Percentiles rank a stretch among this genome's conserved stretches.
These are phyloP conservation scores for Xylariales sp. DNA, from an alignment of 2,329 filamentous ascomycete species.

Conservation along the genomic window DNA sequence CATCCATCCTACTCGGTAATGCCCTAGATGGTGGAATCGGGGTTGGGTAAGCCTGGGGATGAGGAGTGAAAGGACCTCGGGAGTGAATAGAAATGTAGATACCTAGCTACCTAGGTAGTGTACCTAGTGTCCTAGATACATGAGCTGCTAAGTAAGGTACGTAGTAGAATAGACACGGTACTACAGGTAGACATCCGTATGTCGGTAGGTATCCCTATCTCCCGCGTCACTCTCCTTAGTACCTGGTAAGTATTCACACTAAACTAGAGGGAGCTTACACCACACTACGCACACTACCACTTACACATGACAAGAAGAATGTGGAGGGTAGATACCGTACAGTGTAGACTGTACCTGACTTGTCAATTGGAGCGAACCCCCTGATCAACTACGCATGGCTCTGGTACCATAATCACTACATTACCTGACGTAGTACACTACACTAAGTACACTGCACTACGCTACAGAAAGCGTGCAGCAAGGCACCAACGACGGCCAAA, in stretches of 20 bases:
- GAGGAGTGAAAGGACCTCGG: slow-evolving; percentile 1
- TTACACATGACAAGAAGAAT: not conserved
- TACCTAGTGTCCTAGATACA: no score
- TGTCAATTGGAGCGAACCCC: slow-evolving; percentile 21
- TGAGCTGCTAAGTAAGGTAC: not conserved
- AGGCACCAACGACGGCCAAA: slow-evolving; percentile 14
- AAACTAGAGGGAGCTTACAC: not conserved
- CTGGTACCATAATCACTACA: slow-evolving; percentile 19
- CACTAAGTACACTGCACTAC: no score
- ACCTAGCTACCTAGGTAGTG: no score
- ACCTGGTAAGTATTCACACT: no score
- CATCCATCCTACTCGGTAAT: not conserved
- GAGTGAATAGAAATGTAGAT: no score
- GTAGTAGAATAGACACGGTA: no score
- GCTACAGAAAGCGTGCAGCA: not conserved
- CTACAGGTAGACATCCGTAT: not conserved
- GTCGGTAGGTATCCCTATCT: not conserved
- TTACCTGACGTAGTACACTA: no score
- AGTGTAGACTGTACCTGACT: not conserved
- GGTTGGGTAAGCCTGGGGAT: not conserved
- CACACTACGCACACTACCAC: not conserved
- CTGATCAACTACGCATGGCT: slow-evolving; percentile 28
- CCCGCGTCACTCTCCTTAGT: not conserved
- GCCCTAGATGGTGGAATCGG: slow-evolving; percentile 3
- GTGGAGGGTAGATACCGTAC: slow-evolving; percentile 7